A percentile compares a stretch with the other conserved stretches of the same genome.
These are phyloP conservation scores for Teunomyces gatunensis DNA, from an alignment of 805 yeast genomes.

Conservation along the genomic window DNA sequence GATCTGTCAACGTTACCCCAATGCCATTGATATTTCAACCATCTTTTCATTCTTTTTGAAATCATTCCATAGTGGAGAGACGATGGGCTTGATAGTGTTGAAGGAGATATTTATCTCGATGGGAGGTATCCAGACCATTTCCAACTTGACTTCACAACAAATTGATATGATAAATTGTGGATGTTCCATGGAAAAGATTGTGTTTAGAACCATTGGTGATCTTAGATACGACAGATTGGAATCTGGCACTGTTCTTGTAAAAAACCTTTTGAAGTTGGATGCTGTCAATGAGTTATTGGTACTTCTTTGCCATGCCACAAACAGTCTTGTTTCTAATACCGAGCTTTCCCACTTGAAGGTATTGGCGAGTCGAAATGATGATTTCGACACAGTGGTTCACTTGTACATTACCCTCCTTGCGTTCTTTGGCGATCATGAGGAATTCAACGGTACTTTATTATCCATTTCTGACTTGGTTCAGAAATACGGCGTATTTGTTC, in stretches of 20 bases:
- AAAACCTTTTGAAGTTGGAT: slow-evolving; percentile 41
- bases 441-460: slow-evolving; percentile 34
- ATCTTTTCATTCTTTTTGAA: slow-evolving; percentile 59
- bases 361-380: slow-evolving; percentile 70
- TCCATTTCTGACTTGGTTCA: slow-evolving; percentile 40
- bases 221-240: slow-evolving; percentile 45
- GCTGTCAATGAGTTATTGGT: slow-evolving; percentile 64
- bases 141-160: slow-evolving; percentile 66
- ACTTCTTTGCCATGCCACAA: slow-evolving; percentile 51
- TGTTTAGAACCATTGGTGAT: slow-evolving; percentile 59
- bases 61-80: slow-evolving; percentile 58
- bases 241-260: slow-evolving; percentile 52
- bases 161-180: slow-evolving; percentile 67
- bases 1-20: slow-evolving; percentile 53
- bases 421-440: slow-evolving; percentile 42
- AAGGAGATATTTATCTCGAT: slow-evolving; percentile 65
- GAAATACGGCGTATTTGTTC: slow-evolving; percentile 46
- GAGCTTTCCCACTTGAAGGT: slow-evolving; percentile 60
- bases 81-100: slow-evolving; percentile 60
- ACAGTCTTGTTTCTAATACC: slow-evolving; percentile 34
- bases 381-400: slow-evolving; percentile 62
- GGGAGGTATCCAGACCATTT: slow-evolving; percentile 74
- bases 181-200: slow-evolving; percentile 50
- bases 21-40: slow-evolving; percentile 58
- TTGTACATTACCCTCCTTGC: slow-evolving; percentile 59